phyloP scores from a whole-genome alignment of 441 rosid genomes.

The Capsella rubella region DNA sequence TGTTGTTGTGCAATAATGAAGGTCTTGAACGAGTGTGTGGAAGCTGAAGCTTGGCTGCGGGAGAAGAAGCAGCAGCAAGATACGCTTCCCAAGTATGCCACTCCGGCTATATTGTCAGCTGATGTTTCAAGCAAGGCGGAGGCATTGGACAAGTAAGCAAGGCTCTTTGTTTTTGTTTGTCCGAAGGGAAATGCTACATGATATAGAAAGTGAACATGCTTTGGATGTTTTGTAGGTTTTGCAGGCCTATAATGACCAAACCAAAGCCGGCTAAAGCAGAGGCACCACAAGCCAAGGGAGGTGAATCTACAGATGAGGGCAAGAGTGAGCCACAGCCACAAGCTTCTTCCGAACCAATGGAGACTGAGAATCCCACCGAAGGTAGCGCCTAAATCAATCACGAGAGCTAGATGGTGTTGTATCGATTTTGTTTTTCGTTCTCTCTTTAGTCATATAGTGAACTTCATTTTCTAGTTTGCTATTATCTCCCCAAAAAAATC shows the following conservation, averaged over 20 bases:
- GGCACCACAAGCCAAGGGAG: constrained; percentile 60
- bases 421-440: constrained; percentile 29
- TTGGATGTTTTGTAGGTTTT: constrained; percentile 58
- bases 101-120: constrained; percentile 80
- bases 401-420: constrained; percentile 8
- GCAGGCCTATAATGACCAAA: constrained; percentile 87
- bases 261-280: constrained; percentile 66
- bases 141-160: constrained; percentile 79
- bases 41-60: constrained; percentile 89
- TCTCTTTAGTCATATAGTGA: constrained; percentile 1
- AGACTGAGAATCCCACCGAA: constrained; percentile 57
- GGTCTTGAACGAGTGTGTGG: constrained; percentile 89
- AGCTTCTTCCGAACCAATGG: constrained; percentile 70
- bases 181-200: background rate
- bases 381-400: constrained; percentile 22
- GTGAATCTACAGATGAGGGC: constrained; percentile 48
- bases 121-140: constrained; percentile 86
- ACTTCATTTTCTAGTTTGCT: constrained; percentile 26
- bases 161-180: constrained; percentile 9
- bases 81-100: constrained; percentile 73
- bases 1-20: constrained; percentile 35
- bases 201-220: background rate
- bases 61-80: constrained; percentile 91
- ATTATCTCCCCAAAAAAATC: background rate
- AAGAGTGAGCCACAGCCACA: constrained; percentile 53